Evolutionary conservation across 2,329 filamentous ascomycete species (phyloP).

Genomic region (Metarhizium brunneum): DNA sequence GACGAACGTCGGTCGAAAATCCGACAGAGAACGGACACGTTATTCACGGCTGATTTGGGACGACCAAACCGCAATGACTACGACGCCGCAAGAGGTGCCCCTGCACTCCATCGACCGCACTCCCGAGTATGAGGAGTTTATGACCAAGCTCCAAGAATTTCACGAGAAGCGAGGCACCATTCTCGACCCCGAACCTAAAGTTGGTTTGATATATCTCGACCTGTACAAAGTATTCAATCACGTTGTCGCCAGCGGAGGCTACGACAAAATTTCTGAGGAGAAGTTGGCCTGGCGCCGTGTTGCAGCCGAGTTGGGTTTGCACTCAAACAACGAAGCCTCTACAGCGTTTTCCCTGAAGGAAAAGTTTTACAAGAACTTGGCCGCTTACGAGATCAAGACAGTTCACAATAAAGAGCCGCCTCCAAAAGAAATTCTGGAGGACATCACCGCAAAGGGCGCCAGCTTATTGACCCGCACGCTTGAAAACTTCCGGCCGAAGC

Average conservation of each 20-base stretch:
- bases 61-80: conserved; percentile 10
- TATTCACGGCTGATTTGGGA: background rate
- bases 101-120: conserved; percentile 46
- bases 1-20: background rate
- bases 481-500: conserved; percentile 58
- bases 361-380: conserved; percentile 82
- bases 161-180: conserved; percentile 71
- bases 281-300: conserved; percentile 81
- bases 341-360: conserved; percentile 80
- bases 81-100: conserved; percentile 25
- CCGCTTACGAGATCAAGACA: conserved; percentile 76
- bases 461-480: conserved; percentile 68
- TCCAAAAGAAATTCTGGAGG: conserved; percentile 79
- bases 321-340: conserved; percentile 67
- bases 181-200: conserved; percentile 73
- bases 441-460: conserved; percentile 77
- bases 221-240: conserved; percentile 70
- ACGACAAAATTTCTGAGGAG: conserved; percentile 74
- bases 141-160: conserved; percentile 61
- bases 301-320: conserved; percentile 66
- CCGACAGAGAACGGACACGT: background rate
- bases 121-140: conserved; percentile 70
- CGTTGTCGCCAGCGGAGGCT: conserved; percentile 70
- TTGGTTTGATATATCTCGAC: conserved; percentile 68
- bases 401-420: conserved; percentile 74